Base-by-base conservation (phyloP, 1,284 basidiomycete genomes). In the Apiotrichum veenhuisii region DNA sequence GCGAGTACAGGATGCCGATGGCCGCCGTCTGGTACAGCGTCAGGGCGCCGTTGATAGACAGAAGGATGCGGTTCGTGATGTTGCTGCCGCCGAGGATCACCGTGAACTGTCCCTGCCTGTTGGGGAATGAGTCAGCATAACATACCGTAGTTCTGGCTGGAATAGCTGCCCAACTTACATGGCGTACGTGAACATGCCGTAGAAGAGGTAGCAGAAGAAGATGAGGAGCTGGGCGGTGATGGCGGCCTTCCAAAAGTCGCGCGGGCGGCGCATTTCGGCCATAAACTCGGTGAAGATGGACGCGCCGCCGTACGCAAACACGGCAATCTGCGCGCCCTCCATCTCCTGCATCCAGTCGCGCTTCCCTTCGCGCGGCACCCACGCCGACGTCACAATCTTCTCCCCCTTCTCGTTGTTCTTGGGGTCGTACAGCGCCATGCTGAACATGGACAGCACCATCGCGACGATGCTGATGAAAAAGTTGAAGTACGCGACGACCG, bases 201-300 rank as follows among this genome's bases (percentile, higher is more conserved):
- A 59, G 22, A 55, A 20, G 55, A 60, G 57, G 58, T 63, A 87
- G 4, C 81, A 79, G 17, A 72, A 48, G 63, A 79, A 80, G 64
- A 86, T 85, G 40, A 87, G 70, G 3, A 78, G 46, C 65, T 87
- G 84, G 0, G 84, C 83, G 34, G 50, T 62, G 79, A 79, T 63
- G 81, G 85, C 85, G 34, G 81, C 83, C 68, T 86, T 86, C 83
- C 84, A 87, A 64, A 87, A 87, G 68, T 87, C 85, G 80, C 83
- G 82, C 0, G 85, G 86, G 3, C 84, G 79, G 18, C 82, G 78
- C 86, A 87, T 87, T 70, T 87, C 85, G 1, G 84, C 81, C 80
- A 87, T 82, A 68, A 87, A 82, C 68, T 86, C 83, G 11, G 81
- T 73, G 52, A 78, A 79, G 38, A 81, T 86, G 76, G 79, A 78